Evolutionary conservation across 768 basidiomycete species (phyloP), one percentile per base, ranked within the genome.

Genomic region (Trametes villosa): DNA sequence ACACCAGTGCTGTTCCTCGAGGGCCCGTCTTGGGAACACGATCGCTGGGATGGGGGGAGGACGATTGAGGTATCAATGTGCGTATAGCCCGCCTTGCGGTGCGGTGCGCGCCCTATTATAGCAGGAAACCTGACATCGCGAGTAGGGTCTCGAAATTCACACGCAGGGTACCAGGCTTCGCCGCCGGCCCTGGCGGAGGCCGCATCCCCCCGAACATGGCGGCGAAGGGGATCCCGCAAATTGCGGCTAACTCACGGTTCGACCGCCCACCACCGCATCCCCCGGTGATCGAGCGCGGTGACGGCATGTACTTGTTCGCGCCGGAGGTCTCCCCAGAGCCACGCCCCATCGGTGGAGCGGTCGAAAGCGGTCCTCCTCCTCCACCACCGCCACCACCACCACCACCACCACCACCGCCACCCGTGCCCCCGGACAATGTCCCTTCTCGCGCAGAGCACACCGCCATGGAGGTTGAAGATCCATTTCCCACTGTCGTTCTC

Each of bases 1-100:
- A 60, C 65, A 1, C 65, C 65, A 2, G 56, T 67, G n/a, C 17
- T 68, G 8, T 60, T 68, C 44, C 48, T 70, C 24, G 66, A 65
- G n/a, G 58, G 63, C 1, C 12, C 20, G 6, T 31, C 34, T 2
- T 68, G 65, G 64, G 46, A 57, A 8, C 45, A 46, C 11, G 67
- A 70, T 41, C 22, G 9, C 13, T 64, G 65, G 63, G 54, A 59
- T 18, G 56, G 55, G 22, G 55, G 53, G 8, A 65, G 45, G 22
- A 42, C 22, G 12, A 53, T 63, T 18, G 58, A 64, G 26, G 13
- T 67, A 5, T 54, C 63, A 7, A 61, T 67, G 68, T 69, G 29
- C 17, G 66, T 57, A 24, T 18, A 6, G n/a, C n/a, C 24, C 26
- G 11, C 9, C n/a, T n/a, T n/a, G n/a, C n/a, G n/a, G n/a, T n/a